Conservation (phyloP, 345 rosid genomes). For the Lumnitzera racemosa region DNA sequence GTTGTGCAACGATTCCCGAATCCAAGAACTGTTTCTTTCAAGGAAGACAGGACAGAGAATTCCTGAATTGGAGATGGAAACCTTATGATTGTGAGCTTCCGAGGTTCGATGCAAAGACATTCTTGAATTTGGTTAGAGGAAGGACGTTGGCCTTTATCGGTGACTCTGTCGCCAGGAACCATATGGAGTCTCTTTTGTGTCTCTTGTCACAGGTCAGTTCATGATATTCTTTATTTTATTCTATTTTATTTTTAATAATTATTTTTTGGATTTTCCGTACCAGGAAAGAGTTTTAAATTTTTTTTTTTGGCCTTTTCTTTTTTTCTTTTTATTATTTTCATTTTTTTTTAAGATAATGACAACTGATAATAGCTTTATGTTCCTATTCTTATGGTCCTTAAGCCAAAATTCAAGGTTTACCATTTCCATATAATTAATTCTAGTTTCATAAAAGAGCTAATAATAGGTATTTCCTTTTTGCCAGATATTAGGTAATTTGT, state of each 20-base stretch:
- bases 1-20: constrained; percentile 60
- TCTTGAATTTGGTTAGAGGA: constrained; percentile 49
- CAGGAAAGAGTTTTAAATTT: no score
- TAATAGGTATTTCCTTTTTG: no score
- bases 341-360: no score
- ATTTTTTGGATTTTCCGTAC: no score
- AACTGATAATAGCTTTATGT: no score
- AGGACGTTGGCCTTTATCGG: constrained; percentile 75
- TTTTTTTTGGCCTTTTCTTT: no score
- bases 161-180: constrained; percentile 87
- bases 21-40: constrained; percentile 67
- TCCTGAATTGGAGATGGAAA: constrained; percentile 90
- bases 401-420: no score
- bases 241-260: no score
- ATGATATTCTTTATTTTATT: not conserved
- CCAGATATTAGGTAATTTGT: no score
- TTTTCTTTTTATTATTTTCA: no score
- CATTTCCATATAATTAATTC: not conserved
- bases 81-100: constrained; percentile 66
- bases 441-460: no score
- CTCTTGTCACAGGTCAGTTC: constrained; percentile 58
- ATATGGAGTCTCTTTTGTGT: constrained; percentile 80
- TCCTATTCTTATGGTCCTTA: no score
- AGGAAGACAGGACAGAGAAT: constrained; percentile 58
- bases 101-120: constrained; percentile 45